These are phyloP conservation scores for Populus hybrid DNA, from an alignment of 441 rosid genomes.

Conservation along the genomic window DNA sequence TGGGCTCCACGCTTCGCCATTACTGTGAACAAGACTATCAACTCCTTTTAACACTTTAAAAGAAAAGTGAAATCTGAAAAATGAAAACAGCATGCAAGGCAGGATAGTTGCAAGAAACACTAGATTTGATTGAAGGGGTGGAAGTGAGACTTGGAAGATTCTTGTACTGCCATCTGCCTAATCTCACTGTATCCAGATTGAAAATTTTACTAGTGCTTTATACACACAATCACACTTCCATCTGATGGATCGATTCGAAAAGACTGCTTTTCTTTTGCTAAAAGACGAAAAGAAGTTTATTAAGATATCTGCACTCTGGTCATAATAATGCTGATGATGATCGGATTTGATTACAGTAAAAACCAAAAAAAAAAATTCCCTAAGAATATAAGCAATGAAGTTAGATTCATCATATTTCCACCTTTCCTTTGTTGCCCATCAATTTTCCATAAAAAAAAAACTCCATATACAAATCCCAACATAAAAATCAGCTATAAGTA, in stretches of 20 bases:
- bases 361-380: background rate
- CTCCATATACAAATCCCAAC: background rate
- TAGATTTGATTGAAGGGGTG: background rate
- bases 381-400: background rate
- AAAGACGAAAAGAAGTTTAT: background rate
- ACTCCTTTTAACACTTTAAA: background rate
- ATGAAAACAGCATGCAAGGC: background rate
- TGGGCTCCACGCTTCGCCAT: slow-evolving; percentile 61
- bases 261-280: background rate
- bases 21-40: slow-evolving; percentile 21
- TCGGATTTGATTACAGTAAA: background rate
- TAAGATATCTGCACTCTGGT: background rate
- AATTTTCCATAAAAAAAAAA: background rate
- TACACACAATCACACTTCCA: no score
- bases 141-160: background rate
- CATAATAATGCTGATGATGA: background rate
- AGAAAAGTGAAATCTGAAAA: background rate
- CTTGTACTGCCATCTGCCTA: background rate
- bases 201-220: no score
- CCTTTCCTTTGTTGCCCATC: background rate
- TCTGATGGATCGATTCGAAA: background rate
- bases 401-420: background rate
- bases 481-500: background rate
- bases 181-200: no score
- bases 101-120: background rate